These are phyloP conservation scores for Suillus paluster DNA, from an alignment of 768 basidiomycete genomes.

Conservation along the genomic window DNA sequence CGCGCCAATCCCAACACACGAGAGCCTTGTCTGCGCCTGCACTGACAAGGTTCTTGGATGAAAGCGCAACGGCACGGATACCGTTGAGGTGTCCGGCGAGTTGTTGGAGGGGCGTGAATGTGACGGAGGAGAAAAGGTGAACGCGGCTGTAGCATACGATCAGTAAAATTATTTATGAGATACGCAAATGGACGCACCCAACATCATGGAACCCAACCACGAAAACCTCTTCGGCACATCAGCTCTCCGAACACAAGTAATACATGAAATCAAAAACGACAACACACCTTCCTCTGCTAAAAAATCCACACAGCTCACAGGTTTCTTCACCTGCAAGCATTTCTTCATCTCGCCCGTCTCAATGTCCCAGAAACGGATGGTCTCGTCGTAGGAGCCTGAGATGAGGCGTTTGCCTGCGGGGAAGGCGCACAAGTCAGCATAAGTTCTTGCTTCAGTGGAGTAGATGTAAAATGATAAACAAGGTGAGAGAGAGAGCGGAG, in stretches of 20 bases:
- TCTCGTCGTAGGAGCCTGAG: constrained; percentile 91
- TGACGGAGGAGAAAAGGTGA: constrained; percentile 85
- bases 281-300: constrained; percentile 73
- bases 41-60: constrained; percentile 83
- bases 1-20: constrained; percentile 91
- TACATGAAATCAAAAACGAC: not conserved
- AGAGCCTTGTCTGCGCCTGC: constrained; percentile 74
- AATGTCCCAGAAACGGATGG: constrained; percentile 92
- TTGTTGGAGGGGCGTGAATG: constrained; percentile 83
- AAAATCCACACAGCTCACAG: constrained; percentile 90
- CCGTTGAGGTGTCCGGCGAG: constrained; percentile 87
- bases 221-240: constrained; percentile 66
- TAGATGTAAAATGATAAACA: too few relatives aligned
- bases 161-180: constrained; percentile 5
- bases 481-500: not conserved
- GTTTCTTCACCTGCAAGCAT: constrained; percentile 83
- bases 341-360: constrained; percentile 68
- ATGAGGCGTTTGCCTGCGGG: constrained; percentile 72
- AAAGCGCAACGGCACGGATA: constrained; percentile 87
- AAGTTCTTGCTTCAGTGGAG: not conserved
- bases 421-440: not conserved
- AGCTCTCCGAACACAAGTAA: not conserved
- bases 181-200: constrained; percentile 56
- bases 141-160: constrained; percentile 61
- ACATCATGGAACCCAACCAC: constrained; percentile 94